phyloP scores from a whole-genome alignment of 495 filamentous ascomycete genomes.

The Trichoderma orchidacearum region DNA sequence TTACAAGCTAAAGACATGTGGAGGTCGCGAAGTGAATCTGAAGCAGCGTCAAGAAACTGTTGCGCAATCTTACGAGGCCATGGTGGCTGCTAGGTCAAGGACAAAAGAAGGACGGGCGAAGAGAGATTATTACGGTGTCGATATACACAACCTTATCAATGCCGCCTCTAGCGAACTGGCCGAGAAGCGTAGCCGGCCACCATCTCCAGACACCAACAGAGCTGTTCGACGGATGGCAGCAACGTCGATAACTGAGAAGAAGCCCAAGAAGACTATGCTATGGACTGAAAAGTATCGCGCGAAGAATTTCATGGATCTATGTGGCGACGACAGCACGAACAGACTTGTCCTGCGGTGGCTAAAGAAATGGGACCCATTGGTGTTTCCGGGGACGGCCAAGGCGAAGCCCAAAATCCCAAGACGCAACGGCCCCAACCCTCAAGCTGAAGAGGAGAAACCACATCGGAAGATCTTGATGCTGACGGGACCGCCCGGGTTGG shows the following conservation, averaged over 20 bases:
- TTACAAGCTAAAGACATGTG: slow-evolving; percentile 47
- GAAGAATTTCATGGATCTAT: slow-evolving; percentile 77
- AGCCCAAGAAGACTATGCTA: slow-evolving; percentile 36
- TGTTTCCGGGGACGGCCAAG: slow-evolving; percentile 62
- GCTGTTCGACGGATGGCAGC: slow-evolving; percentile 21
- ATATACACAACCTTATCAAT: slow-evolving; percentile 72
- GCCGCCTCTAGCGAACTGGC: slow-evolving; percentile 39
- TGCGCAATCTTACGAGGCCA: slow-evolving; percentile 46
- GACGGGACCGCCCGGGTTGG: slow-evolving; percentile 81
- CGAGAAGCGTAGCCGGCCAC: slow-evolving; percentile 5
- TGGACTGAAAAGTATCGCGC: slow-evolving; percentile 93
- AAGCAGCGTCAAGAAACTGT: slow-evolving; percentile 31
- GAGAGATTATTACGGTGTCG: slow-evolving; percentile 79
- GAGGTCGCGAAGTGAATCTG: slow-evolving; percentile 47
- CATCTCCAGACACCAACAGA: slow-evolving; percentile 9
- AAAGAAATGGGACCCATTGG: slow-evolving; percentile 84
- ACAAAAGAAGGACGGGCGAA: slow-evolving; percentile 58
- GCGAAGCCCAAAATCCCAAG: slow-evolving; percentile 26
- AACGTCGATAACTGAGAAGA: slow-evolving; percentile 20
- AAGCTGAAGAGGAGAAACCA: slow-evolving; percentile 45
- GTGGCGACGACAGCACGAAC: slow-evolving; percentile 91
- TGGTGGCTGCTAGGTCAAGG: slow-evolving; percentile 56
- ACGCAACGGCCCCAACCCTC: slow-evolving; percentile 20
- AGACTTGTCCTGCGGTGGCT: slow-evolving; percentile 85
- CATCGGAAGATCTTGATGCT: slow-evolving; percentile 82